A percentile compares a stretch with the other conserved stretches of the same genome.
These are phyloP conservation scores for Sporothrix inflata DNA, from an alignment of 2,329 filamentous ascomycete species.

Conservation along the genomic window DNA sequence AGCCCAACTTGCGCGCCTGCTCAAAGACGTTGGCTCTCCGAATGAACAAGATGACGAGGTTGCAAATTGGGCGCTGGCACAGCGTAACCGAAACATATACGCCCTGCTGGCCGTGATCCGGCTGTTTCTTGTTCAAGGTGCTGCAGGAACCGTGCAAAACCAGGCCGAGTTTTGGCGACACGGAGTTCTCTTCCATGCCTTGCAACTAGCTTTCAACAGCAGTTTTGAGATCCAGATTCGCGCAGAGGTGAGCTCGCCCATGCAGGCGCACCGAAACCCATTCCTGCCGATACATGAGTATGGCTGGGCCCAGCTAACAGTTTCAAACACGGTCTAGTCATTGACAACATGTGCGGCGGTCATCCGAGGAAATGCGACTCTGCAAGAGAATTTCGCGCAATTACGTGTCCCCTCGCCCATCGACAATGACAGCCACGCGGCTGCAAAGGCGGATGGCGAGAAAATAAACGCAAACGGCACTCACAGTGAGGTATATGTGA, in stretches of 20 bases:
- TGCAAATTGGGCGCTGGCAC: slow-evolving; percentile 73
- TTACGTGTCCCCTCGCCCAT: slow-evolving; percentile 72
- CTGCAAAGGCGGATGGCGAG: not conserved
- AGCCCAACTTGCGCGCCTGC: slow-evolving; percentile 68
- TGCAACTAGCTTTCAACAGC: slow-evolving; percentile 80
- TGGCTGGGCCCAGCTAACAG: not conserved
- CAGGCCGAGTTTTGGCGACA: slow-evolving; percentile 85
- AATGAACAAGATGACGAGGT: slow-evolving; percentile 56
- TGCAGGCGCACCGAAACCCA: not conserved
- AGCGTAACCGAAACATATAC: slow-evolving; percentile 88
- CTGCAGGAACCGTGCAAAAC: slow-evolving; percentile 77
- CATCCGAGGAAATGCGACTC: slow-evolving; percentile 74
- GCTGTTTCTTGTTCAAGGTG: slow-evolving; percentile 82
- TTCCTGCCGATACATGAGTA: not conserved
- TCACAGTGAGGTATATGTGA: slow-evolving; percentile 74
- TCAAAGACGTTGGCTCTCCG: slow-evolving; percentile 54
- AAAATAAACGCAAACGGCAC: slow-evolving; percentile 51
- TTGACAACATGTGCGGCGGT: slow-evolving; percentile 84
- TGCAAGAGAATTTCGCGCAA: slow-evolving; percentile 90
- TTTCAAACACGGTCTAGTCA: slow-evolving; percentile 55
- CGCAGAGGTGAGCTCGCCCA: slow-evolving; percentile 64
- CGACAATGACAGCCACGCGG: slow-evolving; percentile 40
- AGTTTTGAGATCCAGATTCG: slow-evolving; percentile 75
- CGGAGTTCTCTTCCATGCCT: slow-evolving; percentile 75
- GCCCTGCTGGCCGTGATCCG: slow-evolving; percentile 84